Base-by-base conservation (phyloP, 352 stramenopile genomes). In the Phytopythium ostracodes region DNA sequence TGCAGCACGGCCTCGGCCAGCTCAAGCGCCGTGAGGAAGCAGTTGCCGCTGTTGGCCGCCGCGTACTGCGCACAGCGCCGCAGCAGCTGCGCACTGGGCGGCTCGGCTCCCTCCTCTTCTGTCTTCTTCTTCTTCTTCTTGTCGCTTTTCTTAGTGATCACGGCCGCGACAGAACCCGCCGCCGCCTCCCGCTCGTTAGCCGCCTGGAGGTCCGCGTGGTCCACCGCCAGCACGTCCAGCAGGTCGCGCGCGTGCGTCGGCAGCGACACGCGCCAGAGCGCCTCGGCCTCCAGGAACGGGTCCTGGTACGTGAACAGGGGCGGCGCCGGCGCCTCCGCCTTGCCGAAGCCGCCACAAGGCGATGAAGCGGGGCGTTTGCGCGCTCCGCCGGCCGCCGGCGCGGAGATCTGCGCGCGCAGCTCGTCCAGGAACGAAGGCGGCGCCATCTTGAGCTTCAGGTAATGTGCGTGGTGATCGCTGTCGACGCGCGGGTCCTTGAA, bases 1-100 rank as follows among this genome's bases (percentile, higher is more conserved):
- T 94, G 81, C 22, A 89, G 62, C 33, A 92, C 73, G 20, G 80
- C 81, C 60, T 89, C 76, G 0, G 83, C 85, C 27, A 94, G 73
- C 47, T 92, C 83, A n/a, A 75, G 53, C 4, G 73, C 66, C 31
- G 81, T 84, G 12, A 91, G 78, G 59, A 91, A 79, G 15, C 71
- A 76, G 15, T 47, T 78, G n/a, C 77, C 64, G 38, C 68, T 73
- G 31, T 73, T 67, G 17, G 66, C 63, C 9, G 52, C 38, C 15
- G 78, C 67, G 51, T 81, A 81, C 40, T 75, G 57, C 24, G 51
- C 55, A 46, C 80, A 91, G 12, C 65, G 58, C 14, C 68, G 64
- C 33, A 91, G 62, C 42, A 94, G 66, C 29, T 51, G 25, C 44
- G 72, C 51, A 25, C 62, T 12, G 27, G 27, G 24, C 27, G 42